Conservation (phyloP, 352 stramenopile species). For the Saprolegnia diclina region DNA sequence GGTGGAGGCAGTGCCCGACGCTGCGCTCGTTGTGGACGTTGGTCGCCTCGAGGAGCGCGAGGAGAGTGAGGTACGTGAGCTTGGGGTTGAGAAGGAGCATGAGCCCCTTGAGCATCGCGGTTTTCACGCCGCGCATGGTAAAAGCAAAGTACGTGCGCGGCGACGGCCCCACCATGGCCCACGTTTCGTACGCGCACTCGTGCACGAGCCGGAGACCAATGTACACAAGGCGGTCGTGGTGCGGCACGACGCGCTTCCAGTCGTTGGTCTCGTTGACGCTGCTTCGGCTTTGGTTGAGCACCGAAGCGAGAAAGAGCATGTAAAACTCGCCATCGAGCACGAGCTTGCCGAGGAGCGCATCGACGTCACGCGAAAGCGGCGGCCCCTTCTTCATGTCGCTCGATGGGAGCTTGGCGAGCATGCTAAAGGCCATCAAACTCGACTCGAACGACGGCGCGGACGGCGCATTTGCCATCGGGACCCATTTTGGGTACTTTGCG, state of each 20-base stretch:
- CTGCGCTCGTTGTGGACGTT: conserved; percentile 62
- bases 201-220: conserved; percentile 55
- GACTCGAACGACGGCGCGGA: not conserved
- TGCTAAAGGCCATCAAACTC: not conserved
- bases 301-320: conserved; percentile 54
- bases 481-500: not conserved
- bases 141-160: not conserved
- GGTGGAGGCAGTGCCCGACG: conserved; percentile 48
- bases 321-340: conserved; percentile 70
- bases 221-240: conserved; percentile 56
- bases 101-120: not conserved
- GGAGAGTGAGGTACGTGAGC: conserved; percentile 52
- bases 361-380: not conserved
- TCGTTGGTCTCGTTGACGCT: conserved; percentile 32
- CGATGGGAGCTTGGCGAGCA: not conserved
- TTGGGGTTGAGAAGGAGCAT: conserved; percentile 59
- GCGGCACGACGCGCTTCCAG: conserved; percentile 49
- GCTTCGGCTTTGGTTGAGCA: conserved; percentile 47
- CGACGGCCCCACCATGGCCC: conserved; percentile 20
- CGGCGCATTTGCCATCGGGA: not conserved
- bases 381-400: not conserved
- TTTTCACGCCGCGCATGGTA: not conserved
- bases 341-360: conserved; percentile 37
- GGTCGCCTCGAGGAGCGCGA: conserved; percentile 68
- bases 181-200: conserved; percentile 62